Base-by-base conservation (phyloP, 2,329 filamentous ascomycete species). In the Teratosphaeria pseudoeucalypti region DNA sequence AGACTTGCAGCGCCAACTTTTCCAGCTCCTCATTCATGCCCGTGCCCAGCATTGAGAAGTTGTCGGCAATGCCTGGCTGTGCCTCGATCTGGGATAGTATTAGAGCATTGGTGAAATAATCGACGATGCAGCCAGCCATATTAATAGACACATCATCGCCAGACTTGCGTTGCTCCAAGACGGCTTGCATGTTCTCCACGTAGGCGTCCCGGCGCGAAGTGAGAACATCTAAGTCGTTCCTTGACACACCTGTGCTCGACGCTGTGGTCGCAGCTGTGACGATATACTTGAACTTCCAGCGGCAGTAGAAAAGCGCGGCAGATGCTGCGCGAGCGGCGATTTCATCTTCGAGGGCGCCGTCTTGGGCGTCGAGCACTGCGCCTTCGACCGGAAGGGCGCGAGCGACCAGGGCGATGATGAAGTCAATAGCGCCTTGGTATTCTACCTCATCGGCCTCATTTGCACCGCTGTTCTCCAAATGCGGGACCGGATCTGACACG, bases 261-360 rank as follows among this genome's bases (percentile, higher is more conserved):
- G 60, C 62, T 73, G 16, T 81, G 73, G 58, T 80, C 77, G 62
- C 79, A 78, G 61, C 90, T 69, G 57, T 58, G n/a, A 68, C 64
- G 53, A 78, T 67, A 16, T 65, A 64, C n/a, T 71, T 68, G 55
- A 75, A 70, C 49, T 80, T 78, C 94, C 94, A 99, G 85, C 95
- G 90, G 71, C 96, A 95, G 76, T 96, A 97, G 75, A 95, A 90
- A 54, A 91, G 81, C 56, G 88, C 81, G 1, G 86, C 81, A 64
- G 88, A 87, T 68, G 95, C 88, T 34, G 90, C 87, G 66, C 86
- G 87, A 1, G 84, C 80, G 6, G 90, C 85, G 52, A 94, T 79
- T 64, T 89, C 85, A 65, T 94, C 89, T 72, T 97, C 92, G 12
- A 89, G 78, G 52, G 85, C 85, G 63, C 91, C 88, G 29, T 86